phyloP scores from a whole-genome alignment of 1,139 yeast species.

The Debaryomycetaceae sp. region DNA sequence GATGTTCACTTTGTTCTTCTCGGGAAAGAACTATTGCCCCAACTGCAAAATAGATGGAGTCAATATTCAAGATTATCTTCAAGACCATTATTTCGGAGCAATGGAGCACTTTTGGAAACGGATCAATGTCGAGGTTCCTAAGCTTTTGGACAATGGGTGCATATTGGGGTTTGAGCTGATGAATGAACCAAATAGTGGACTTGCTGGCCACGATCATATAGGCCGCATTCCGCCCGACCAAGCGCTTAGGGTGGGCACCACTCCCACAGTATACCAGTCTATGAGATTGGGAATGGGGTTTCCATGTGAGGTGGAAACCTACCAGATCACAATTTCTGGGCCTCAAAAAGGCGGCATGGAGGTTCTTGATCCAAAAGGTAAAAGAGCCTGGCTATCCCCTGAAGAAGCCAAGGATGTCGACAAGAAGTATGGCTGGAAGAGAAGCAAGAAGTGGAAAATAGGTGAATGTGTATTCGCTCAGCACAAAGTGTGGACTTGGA shows the following conservation, averaged over 20 bases:
- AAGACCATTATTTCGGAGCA: slow-evolving; percentile 58
- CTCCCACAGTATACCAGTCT: slow-evolving; percentile 63
- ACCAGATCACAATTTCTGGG: slow-evolving; percentile 66
- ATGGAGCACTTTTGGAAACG: slow-evolving; percentile 51
- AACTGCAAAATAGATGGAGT: slow-evolving; percentile 63
- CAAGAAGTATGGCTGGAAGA: slow-evolving; percentile 61
- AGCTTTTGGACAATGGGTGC: slow-evolving; percentile 49
- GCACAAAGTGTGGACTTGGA: slow-evolving; percentile 69
- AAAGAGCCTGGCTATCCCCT: slow-evolving; percentile 61
- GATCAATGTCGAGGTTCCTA: slow-evolving; percentile 47
- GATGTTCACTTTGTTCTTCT: slow-evolving; percentile 84
- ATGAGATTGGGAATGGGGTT: slow-evolving; percentile 71
- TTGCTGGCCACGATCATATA: slow-evolving; percentile 52
- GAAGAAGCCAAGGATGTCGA: slow-evolving; percentile 45
- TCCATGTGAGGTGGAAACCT: slow-evolving; percentile 60
- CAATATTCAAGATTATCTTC: slow-evolving; percentile 78
- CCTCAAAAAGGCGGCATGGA: slow-evolving; percentile 61
- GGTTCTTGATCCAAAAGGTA: slow-evolving; percentile 64
- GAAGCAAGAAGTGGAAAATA: slow-evolving; percentile 61
- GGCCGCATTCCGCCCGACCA: slow-evolving; percentile 48
- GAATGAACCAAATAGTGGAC: slow-evolving; percentile 81
- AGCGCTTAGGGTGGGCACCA: slow-evolving; percentile 59
- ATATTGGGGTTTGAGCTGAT: slow-evolving; percentile 79
- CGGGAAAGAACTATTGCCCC: slow-evolving; percentile 71
- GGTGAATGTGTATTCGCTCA: slow-evolving; percentile 80